Conservation (phyloP, 306 rosid species). For the Argentina anserina region DNA sequence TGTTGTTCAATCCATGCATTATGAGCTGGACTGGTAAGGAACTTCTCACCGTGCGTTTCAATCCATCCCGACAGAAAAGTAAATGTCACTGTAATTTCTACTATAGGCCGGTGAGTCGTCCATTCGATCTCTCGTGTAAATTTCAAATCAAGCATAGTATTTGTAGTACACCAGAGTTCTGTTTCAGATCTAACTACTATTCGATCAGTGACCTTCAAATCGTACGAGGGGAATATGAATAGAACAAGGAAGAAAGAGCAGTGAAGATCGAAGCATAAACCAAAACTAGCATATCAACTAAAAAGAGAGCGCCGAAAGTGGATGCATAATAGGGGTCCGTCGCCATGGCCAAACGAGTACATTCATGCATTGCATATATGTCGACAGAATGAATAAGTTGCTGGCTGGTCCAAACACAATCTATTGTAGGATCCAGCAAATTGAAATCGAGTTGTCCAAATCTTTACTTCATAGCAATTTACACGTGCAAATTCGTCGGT, state of each 20-base stretch:
- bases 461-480: not conserved
- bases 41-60: too few species aligned
- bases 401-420: not conserved
- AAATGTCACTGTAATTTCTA: too few species aligned
- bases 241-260: not conserved
- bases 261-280: not conserved
- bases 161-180: too few species aligned
- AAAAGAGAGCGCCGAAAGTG: not conserved
- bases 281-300: not conserved
- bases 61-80: too few species aligned
- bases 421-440: not conserved
- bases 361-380: not conserved
- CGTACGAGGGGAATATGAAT: not conserved
- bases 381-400: not conserved
- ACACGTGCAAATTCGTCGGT: slow-evolving; percentile 1
- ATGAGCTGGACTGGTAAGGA: too few species aligned
- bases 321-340: not conserved
- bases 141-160: too few species aligned
- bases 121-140: too few species aligned
- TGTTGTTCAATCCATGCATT: too few species aligned
- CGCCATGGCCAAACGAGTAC: not conserved
- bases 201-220: not conserved
- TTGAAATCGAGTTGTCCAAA: not conserved
- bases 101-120: too few species aligned
- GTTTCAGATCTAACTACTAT: too few species aligned